These are phyloP conservation scores for Raffaelea albimanens DNA, from an alignment of 2,329 filamentous ascomycete genomes.

Conservation along the genomic window DNA sequence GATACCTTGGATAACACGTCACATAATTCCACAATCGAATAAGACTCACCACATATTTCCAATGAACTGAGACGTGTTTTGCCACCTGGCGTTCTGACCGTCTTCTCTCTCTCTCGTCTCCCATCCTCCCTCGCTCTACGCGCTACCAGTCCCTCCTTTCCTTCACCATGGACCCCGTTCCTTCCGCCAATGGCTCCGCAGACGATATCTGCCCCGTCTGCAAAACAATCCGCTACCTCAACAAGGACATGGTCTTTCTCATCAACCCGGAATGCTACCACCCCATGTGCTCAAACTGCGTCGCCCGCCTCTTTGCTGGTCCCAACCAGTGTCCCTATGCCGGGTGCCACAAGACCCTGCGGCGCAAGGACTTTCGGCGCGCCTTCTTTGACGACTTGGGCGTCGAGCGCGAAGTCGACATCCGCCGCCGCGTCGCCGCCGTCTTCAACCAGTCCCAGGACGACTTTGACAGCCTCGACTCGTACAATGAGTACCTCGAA, in stretches of 20 bases:
- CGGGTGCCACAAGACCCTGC: constrained; percentile 76
- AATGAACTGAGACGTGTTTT: no score
- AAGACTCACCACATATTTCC: no score
- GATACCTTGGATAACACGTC: no score
- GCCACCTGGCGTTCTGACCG: no score
- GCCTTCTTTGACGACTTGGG: constrained; percentile 85
- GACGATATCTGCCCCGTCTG: constrained; percentile 87
- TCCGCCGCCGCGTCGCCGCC: constrained; percentile 65
- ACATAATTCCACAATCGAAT: no score
- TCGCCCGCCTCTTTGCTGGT: constrained; percentile 88
- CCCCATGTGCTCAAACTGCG: constrained; percentile 95
- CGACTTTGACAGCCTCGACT: constrained; percentile 76
- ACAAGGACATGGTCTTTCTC: constrained; percentile 85
- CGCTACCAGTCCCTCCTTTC: no score
- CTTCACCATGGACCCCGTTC: no score
- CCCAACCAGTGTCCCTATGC: constrained; percentile 89
- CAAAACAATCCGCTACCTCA: constrained; percentile 93
- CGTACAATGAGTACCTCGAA: constrained; percentile 92
- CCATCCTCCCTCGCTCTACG: no score
- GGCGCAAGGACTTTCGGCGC: constrained; percentile 72
- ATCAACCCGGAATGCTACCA: constrained; percentile 99
- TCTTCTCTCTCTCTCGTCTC: no score
- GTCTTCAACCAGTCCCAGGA: constrained; percentile 86
- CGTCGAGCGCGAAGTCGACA: constrained; percentile 90
- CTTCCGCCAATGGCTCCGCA: constrained; percentile 10